These are phyloP conservation scores for Inga leiocalycina DNA, from an alignment of 306 rosid genomes.

Conservation along the genomic window DNA sequence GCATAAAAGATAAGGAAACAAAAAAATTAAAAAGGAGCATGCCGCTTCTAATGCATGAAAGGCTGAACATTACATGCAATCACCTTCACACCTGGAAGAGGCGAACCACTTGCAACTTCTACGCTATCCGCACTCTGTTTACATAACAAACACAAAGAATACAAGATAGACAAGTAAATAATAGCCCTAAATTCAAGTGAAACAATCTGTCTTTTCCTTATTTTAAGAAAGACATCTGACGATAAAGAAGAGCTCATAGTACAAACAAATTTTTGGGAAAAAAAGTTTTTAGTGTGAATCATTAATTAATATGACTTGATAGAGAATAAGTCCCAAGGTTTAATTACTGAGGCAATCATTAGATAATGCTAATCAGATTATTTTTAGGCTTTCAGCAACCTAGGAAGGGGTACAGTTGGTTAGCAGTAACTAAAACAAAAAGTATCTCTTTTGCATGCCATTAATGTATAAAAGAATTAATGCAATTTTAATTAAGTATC, in stretches of 20 bases:
- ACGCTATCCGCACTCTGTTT: constrained; percentile 61
- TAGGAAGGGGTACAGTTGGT: not conserved
- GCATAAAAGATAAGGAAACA: constrained; percentile 39
- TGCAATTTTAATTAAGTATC: constrained; percentile 5
- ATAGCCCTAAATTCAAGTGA: constrained; percentile 25
- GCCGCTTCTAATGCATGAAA: constrained; percentile 33
- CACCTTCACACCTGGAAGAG: constrained; percentile 99
- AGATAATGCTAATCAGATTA: constrained; percentile 1
- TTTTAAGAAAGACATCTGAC: not conserved
- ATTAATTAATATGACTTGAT: not conserved
- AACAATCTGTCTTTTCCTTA: constrained; percentile 1
- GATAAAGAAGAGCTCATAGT: not conserved
- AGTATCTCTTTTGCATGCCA: not conserved
- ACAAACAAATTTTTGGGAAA: constrained; percentile 10
- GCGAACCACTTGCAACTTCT: constrained; percentile 93
- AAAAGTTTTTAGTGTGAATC: not conserved
- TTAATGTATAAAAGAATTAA: constrained; percentile 3
- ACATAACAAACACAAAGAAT: constrained; percentile 41
- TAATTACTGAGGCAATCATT: constrained; percentile 19
- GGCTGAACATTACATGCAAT: constrained; percentile 40
- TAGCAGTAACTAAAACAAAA: constrained; percentile 22
- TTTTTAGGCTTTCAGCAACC: constrained; percentile 14
- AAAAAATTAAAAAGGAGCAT: constrained; percentile 31
- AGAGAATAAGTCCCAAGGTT: not conserved
- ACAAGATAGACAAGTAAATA: constrained; percentile 27